A percentile compares a stretch with the other conserved stretches of the same genome.
Evolutionary conservation across 179 eudicot species (phyloP).

Genomic region (Silene noctiflora): DNA sequence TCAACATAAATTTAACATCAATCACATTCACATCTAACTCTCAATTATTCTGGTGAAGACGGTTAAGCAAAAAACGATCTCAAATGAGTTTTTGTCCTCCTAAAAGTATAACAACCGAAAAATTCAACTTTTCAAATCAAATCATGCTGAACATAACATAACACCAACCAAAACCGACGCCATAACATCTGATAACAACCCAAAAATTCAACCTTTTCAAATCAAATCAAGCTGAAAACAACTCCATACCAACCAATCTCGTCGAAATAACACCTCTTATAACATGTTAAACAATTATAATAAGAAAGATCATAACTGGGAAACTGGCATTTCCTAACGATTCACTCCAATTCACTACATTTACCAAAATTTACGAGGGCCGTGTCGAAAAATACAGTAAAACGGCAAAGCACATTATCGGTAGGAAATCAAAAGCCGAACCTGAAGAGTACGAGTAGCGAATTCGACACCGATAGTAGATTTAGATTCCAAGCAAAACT

Average conservation of each 20-base stretch:
- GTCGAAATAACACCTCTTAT: background rate
- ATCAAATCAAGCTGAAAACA: background rate
- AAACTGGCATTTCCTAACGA: background rate
- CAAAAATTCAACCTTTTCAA: background rate
- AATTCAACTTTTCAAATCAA: background rate
- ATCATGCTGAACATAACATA: constrained; percentile 13
- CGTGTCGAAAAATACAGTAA: background rate
- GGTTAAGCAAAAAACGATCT: background rate
- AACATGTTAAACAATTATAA: background rate
- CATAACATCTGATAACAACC: too few species aligned
- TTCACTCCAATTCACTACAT: background rate
- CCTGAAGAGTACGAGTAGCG: constrained; percentile 68
- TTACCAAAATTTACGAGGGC: background rate
- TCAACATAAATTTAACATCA: background rate
- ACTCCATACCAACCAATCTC: background rate
- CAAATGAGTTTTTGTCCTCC: background rate
- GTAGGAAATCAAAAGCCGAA: background rate
- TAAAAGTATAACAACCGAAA: background rate
- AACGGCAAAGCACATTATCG: background rate
- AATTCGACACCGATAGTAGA: constrained; percentile 68
- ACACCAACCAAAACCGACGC: background rate
- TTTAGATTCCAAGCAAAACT: constrained; percentile 62
- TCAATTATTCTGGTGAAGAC: background rate
- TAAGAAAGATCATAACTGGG: background rate
- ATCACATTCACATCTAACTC: background rate